These are phyloP conservation scores for Niebla homalea DNA, from an alignment of 495 filamentous ascomycete genomes.

Conservation along the genomic window DNA sequence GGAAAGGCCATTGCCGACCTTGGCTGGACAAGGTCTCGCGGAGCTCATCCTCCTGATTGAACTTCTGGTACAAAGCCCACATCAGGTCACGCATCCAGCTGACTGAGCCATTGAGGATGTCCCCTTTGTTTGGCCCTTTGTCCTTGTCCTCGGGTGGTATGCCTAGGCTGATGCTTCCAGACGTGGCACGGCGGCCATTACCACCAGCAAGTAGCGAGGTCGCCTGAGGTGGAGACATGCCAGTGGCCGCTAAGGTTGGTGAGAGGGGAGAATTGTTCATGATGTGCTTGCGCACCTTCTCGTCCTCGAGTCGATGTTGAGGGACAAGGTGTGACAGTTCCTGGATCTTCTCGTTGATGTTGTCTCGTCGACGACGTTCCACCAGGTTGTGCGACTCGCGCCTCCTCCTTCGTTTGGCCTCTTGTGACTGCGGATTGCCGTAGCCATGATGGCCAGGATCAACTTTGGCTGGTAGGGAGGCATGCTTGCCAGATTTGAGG, in stretches of 20 bases:
- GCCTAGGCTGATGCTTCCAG: conserved; percentile 81
- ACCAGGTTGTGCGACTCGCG: conserved; percentile 94
- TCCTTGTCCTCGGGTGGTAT: conserved; percentile 92
- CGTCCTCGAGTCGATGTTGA: conserved; percentile 84
- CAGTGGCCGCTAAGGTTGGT: conserved; percentile 53
- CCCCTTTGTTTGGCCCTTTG: conserved; percentile 96
- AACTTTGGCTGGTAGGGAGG: conserved; percentile 57
- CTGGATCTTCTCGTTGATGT: conserved; percentile 97
- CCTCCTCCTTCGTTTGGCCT: conserved; percentile 79
- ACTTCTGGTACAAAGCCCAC: conserved; percentile 82
- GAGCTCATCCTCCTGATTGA: conserved; percentile 78
- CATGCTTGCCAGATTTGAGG: conserved; percentile 53
- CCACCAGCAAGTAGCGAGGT: conserved; percentile 84
- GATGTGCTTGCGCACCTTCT: conserved; percentile 89
- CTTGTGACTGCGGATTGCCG: conserved; percentile 56
- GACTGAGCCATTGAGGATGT: conserved; percentile 93
- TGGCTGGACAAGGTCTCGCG: conserved; percentile 55
- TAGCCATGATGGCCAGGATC: conserved; percentile 38
- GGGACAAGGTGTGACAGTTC: conserved; percentile 90
- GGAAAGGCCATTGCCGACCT: conserved; percentile 64
- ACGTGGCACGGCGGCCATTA: conserved; percentile 60
- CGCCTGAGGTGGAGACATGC: conserved; percentile 55
- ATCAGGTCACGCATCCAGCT: conserved; percentile 95
- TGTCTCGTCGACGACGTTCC: conserved; percentile 85
- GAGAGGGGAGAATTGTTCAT: conserved; percentile 81